Conservation (phyloP, 2,329 filamentous ascomycete genomes). For the Scytalidium lignicola region DNA sequence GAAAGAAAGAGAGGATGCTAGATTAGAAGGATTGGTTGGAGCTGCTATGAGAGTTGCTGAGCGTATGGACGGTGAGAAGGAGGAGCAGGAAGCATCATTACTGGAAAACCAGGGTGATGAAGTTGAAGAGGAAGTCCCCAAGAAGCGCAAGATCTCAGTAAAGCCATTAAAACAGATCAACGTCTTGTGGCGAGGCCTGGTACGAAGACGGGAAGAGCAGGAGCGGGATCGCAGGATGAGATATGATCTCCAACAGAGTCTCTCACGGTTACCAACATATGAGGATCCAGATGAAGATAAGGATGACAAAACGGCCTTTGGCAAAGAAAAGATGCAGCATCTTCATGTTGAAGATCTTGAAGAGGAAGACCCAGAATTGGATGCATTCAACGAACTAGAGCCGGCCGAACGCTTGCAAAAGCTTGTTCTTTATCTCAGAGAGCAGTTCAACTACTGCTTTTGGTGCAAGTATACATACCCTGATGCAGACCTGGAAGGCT, state of each 20-base stretch:
- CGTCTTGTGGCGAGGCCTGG: constrained; percentile 72
- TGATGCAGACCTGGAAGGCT: constrained; percentile 72
- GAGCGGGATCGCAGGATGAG: constrained; percentile 63
- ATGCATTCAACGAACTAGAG: constrained; percentile 69
- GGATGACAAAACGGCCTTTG: constrained; percentile 67
- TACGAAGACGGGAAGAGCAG: constrained; percentile 63
- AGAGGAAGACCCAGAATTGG: constrained; percentile 74
- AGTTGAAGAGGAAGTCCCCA: constrained; percentile 6
- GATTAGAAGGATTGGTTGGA: constrained; percentile 63
- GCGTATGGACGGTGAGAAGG: constrained; percentile 47
- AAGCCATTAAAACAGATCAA: constrained; percentile 63
- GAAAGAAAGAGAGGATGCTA: constrained; percentile 62
- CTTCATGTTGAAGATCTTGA: constrained; percentile 65
- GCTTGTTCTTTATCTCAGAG: constrained; percentile 65
- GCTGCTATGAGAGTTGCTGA: constrained; percentile 82
- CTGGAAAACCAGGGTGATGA: constrained; percentile 14
- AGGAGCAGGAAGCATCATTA: constrained; percentile 15
- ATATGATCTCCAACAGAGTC: constrained; percentile 60
- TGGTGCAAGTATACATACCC: constrained; percentile 89
- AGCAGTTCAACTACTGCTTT: constrained; percentile 79
- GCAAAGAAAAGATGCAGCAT: constrained; percentile 49
- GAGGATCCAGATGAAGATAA: constrained; percentile 65
- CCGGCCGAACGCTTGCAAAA: constrained; percentile 60
- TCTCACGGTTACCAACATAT: constrained; percentile 59
- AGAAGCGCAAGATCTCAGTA: constrained; percentile 29